Evolutionary conservation across 495 filamentous ascomycete species (phyloP).

Genomic region (Podospora pseudoanserina): DNA sequence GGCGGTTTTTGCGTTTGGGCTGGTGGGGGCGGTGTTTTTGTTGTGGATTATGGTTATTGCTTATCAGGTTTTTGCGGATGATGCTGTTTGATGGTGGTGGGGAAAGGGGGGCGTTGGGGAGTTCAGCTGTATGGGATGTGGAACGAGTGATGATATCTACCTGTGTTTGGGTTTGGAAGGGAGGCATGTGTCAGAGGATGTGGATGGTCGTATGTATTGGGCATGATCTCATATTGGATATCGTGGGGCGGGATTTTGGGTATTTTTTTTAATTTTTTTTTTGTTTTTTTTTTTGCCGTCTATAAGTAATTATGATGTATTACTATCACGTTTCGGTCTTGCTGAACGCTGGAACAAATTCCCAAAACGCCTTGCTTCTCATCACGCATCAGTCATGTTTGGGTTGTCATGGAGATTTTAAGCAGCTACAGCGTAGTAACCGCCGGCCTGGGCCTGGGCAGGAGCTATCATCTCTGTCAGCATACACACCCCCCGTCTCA

Average conservation of each 20-base stretch:
- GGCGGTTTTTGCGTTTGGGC: conserved; percentile 62
- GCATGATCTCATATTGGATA: not conserved
- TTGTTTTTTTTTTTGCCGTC: not conserved
- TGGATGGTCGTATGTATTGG: not conserved
- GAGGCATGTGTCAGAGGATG: not conserved
- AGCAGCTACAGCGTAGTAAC: not conserved
- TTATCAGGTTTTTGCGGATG: conserved; percentile 70
- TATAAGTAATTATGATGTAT: not conserved
- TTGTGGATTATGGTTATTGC: conserved; percentile 95
- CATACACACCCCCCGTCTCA: not conserved
- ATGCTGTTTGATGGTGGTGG: conserved; percentile 13
- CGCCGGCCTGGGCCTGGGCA: not conserved
- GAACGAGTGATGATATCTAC: not conserved
- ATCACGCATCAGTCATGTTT: not conserved
- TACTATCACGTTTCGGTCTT: not conserved
- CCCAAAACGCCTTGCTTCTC: not conserved
- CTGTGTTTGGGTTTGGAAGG: not conserved
- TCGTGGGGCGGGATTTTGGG: not conserved
- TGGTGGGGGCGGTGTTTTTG: conserved; percentile 80
- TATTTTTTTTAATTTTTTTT: not conserved
- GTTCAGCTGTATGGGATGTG: not conserved
- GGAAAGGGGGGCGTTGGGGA: not conserved
- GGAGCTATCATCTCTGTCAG: not conserved
- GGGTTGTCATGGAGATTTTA: not conserved
- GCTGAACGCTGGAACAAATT: not conserved